phyloP scores from a whole-genome alignment of 371 early-diverging fungal species.

The Chytridium lagenaria region DNA sequence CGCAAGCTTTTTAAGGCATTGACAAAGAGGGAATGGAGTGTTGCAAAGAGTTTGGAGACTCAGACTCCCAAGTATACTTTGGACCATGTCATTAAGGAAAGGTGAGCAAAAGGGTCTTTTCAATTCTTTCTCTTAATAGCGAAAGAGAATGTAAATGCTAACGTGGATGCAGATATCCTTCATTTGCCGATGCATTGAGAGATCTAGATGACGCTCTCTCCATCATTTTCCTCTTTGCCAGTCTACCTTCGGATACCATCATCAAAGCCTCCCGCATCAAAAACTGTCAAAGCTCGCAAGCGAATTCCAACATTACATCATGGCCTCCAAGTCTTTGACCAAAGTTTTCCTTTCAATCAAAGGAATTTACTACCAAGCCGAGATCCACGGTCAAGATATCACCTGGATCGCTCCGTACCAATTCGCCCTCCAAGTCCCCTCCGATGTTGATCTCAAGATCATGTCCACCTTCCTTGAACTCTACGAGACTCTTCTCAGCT shows the following conservation, averaged over 20 bases:
- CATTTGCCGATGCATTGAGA: constrained; percentile 91
- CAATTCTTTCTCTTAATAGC: too few relatives aligned
- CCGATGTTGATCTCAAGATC: constrained; percentile 94
- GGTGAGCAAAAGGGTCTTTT: constrained; percentile 52
- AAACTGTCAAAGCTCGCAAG: constrained; percentile 79
- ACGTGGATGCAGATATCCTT: constrained; percentile 74
- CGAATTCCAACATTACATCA: constrained; percentile 93
- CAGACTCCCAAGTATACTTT: constrained; percentile 80
- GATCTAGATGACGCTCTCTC: constrained; percentile 97
- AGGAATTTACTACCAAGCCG: constrained; percentile 98
- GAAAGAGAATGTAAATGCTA: constrained; percentile 18
- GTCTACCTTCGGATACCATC: constrained; percentile 76
- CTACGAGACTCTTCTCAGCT: constrained; percentile 90
- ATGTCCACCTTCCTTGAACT: constrained; percentile 97
- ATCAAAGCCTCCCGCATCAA: constrained; percentile 68
- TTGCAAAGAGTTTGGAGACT: constrained; percentile 76
- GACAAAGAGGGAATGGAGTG: constrained; percentile 76
- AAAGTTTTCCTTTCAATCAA: constrained; percentile 96
- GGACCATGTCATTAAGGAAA: constrained; percentile 93
- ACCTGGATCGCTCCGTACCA: constrained; percentile 97
- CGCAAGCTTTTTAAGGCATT: constrained; percentile 85
- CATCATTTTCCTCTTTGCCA: constrained; percentile 91
- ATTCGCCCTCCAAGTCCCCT: constrained; percentile 89
- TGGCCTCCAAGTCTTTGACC: constrained; percentile 76
- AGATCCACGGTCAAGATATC: constrained; percentile 90